Evolutionary conservation across 148 eudicot genomes (phyloP).

Genomic region (Rhododendron simsii): DNA sequence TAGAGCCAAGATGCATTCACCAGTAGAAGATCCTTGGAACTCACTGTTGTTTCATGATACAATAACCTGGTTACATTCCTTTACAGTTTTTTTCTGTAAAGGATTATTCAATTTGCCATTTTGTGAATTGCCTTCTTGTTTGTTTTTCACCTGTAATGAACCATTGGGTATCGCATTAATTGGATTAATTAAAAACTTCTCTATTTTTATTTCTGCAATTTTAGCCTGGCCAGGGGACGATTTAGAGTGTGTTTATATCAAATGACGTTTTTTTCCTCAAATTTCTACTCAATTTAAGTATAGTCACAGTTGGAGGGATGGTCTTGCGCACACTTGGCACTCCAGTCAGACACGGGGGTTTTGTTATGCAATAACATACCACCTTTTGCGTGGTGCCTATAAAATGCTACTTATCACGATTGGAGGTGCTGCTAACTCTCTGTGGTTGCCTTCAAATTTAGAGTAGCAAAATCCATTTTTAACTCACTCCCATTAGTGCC

Average conservation of each 20-base stretch:
- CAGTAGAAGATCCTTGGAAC: constrained; percentile 38
- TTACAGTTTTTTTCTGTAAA: background rate
- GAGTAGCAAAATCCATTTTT: constrained; percentile 35
- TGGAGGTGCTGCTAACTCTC: constrained; percentile 30
- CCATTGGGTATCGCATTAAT: background rate
- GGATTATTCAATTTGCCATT: background rate
- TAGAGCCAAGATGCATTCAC: constrained; percentile 35
- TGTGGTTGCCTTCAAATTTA: constrained; percentile 38
- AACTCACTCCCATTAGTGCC: background rate
- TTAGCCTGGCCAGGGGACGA: background rate
- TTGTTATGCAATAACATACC: constrained; percentile 29
- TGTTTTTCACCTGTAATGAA: background rate
- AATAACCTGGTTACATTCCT: constrained; percentile 30
- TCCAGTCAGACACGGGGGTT: constrained; percentile 62
- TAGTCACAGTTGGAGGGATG: background rate
- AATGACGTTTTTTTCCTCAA: background rate
- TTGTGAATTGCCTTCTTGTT: background rate
- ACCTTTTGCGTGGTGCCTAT: constrained; percentile 84
- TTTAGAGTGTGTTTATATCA: background rate
- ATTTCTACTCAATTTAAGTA: background rate
- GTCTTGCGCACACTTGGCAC: constrained; percentile 25
- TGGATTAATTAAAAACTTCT: background rate
- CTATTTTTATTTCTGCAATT: background rate
- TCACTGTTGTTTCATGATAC: constrained; percentile 28
- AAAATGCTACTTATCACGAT: constrained; percentile 61